Base-by-base conservation (phyloP, 768 basidiomycete species). In the Suillus variegatus region DNA sequence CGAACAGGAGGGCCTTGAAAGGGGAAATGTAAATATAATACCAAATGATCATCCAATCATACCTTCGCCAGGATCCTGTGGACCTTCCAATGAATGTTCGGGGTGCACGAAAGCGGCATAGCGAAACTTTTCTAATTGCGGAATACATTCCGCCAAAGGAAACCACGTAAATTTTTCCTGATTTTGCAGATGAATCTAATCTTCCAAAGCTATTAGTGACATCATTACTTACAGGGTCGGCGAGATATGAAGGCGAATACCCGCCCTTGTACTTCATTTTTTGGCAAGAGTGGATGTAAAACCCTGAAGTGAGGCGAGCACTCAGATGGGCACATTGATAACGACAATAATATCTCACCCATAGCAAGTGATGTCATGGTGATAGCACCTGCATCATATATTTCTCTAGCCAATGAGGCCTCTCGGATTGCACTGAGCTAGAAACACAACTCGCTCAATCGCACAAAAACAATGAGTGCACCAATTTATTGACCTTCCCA, bases 181-280 rank as follows among this genome's bases (percentile, higher is more conserved):
- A 43, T 41, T 25, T 43, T 13, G 43, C 25, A 62, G 5, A 43
- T 60, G 8, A 20, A 18, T 32, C 12, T 20, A 28, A 54, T 70
- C 22, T 60, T 25, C 28, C 9, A 6, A 38, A 65, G 38, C 22
- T 18, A 28, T 35, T 36, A 64, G 40, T 36, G 61, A 6, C 7
- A 54, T 54, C 16, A 41, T 32, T 6, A 69, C 83, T 70, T 68
- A 95, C 93, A 9, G 96, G 95, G 76, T 99, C 96, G 14, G 86
- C 84, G 22, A 99, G 83, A 68, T 86, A 94, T 3, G 96, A 97
- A 0, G 97, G 97, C 0, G 82, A 75, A 69, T 96, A 99, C 63
- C 97, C 95, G 36, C 89, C 95, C 72, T 99, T 99, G 78, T 99
- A 99, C 63, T 84, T 83, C 97, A 99, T 99, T 77, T 99, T 99